Evolutionary conservation across 2,329 filamentous ascomycete species (phyloP).

Genomic region (Ambrosiella cleistominuta): DNA sequence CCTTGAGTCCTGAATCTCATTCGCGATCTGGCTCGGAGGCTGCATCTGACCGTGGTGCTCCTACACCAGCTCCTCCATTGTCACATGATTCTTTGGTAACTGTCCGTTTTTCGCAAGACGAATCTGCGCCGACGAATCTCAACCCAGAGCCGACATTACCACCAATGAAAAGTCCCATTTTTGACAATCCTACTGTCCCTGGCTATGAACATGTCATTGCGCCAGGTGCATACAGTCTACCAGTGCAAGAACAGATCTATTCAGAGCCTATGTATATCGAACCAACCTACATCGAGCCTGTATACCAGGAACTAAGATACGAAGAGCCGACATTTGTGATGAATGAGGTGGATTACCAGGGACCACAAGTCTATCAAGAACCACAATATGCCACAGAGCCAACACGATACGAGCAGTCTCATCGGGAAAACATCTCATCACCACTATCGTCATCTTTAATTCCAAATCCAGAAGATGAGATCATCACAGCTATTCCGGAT

Average conservation of each 20-base stretch:
- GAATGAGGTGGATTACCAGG: not conserved
- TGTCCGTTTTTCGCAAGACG: conserved; percentile 3
- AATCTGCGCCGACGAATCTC: not conserved
- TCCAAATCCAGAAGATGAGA: not conserved
- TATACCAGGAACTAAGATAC: not conserved
- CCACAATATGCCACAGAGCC: not conserved
- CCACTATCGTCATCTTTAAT: not conserved
- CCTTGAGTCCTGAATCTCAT: not conserved
- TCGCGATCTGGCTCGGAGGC: conserved; percentile 3
- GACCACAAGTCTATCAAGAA: not conserved
- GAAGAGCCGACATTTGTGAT: not conserved
- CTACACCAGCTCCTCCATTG: not conserved
- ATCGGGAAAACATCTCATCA: not conserved
- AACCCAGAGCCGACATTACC: not conserved
- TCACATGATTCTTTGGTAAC: not conserved
- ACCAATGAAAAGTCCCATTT: conserved; percentile 3
- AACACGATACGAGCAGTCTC: not conserved
- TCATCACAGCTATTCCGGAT: not conserved
- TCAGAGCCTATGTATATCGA: not conserved
- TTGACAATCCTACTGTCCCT: conserved; percentile 3
- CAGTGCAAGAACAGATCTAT: conserved; percentile 1
- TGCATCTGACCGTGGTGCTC: conserved; percentile 3
- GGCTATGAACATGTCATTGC: not conserved
- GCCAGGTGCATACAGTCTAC: not conserved
- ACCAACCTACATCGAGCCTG: not conserved